Percentiles rank a stretch among this genome's conserved stretches.
These are phyloP conservation scores for Alternaria novae-zelandiae DNA, from an alignment of 2,329 filamentous ascomycete genomes.

Conservation along the genomic window DNA sequence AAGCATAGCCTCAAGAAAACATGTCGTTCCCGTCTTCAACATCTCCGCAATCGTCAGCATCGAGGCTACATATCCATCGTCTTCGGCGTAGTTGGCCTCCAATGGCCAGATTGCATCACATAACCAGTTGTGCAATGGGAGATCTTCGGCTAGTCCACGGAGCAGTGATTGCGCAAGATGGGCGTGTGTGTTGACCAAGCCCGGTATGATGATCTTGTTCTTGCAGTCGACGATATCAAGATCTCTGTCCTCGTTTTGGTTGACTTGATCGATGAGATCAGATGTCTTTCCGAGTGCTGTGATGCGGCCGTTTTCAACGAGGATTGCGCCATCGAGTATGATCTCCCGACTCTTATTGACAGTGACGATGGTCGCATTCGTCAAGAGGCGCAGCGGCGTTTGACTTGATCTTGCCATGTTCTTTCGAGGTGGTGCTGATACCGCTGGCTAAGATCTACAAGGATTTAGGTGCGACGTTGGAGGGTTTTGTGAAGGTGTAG, in stretches of 20 bases:
- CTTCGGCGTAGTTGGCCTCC: slow-evolving; percentile 43
- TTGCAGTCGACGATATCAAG: slow-evolving; percentile 32
- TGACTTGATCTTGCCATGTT: neutral
- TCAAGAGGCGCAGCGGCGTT: slow-evolving; percentile 46
- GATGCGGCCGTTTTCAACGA: slow-evolving; percentile 51
- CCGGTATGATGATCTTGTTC: slow-evolving; percentile 45
- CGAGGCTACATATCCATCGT: slow-evolving; percentile 44
- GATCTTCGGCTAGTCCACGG: slow-evolving; percentile 38
- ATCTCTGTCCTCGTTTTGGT: neutral
- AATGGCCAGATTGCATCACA: slow-evolving; percentile 48
- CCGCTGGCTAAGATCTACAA: neutral
- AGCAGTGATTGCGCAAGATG: slow-evolving; percentile 47
- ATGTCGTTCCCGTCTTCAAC: slow-evolving; percentile 49
- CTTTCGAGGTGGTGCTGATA: neutral
- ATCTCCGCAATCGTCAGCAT: slow-evolving; percentile 47
- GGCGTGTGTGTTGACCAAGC: slow-evolving; percentile 47
- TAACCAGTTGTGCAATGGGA: slow-evolving; percentile 31
- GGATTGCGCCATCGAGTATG: slow-evolving; percentile 56
- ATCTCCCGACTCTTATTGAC: slow-evolving; percentile 56
- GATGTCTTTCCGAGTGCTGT: slow-evolving; percentile 52
- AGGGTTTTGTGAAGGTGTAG: neutral
- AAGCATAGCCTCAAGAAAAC: slow-evolving; percentile 48
- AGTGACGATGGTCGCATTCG: slow-evolving; percentile 60
- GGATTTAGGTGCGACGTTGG: neutral
- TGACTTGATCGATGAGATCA: slow-evolving; percentile 26